Evolutionary conservation across 257 asterid genomes (phyloP).

Genomic region (Fraxinus americana): DNA sequence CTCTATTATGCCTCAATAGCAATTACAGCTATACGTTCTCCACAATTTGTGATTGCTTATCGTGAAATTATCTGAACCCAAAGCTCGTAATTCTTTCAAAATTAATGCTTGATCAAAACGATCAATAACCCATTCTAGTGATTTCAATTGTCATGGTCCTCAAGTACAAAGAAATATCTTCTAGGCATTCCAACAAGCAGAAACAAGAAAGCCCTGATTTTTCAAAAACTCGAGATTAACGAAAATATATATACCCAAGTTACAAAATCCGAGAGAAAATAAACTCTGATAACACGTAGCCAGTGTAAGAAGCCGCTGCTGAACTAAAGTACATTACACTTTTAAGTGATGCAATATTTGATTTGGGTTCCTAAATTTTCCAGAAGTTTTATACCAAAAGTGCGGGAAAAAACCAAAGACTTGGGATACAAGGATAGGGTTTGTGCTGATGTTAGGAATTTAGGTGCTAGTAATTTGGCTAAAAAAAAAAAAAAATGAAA

Average conservation of each 20-base stretch:
- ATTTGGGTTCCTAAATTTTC: too few relatives aligned
- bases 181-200: conserved; percentile 12
- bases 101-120: not conserved
- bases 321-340: not conserved
- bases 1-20: not conserved
- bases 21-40: not conserved
- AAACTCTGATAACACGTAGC: not conserved
- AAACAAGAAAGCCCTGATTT: not conserved
- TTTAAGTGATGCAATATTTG: too few relatives aligned
- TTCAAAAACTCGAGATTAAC: conserved; percentile 4
- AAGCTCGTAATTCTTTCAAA: not conserved
- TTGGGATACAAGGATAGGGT: too few relatives aligned
- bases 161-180: not conserved
- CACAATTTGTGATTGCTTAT: not conserved
- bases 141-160: not conserved
- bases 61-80: not conserved
- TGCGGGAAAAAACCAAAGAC: too few relatives aligned
- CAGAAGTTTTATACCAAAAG: too few relatives aligned
- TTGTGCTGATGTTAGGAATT: too few relatives aligned
- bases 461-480: too few relatives aligned
- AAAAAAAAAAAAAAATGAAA: too few relatives aligned
- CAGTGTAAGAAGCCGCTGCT: not conserved
- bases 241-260: not conserved
- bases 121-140: conserved; percentile 21
- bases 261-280: not conserved